Conservation (phyloP, 257 asterid species). For the Leptodermis oblonga region DNA sequence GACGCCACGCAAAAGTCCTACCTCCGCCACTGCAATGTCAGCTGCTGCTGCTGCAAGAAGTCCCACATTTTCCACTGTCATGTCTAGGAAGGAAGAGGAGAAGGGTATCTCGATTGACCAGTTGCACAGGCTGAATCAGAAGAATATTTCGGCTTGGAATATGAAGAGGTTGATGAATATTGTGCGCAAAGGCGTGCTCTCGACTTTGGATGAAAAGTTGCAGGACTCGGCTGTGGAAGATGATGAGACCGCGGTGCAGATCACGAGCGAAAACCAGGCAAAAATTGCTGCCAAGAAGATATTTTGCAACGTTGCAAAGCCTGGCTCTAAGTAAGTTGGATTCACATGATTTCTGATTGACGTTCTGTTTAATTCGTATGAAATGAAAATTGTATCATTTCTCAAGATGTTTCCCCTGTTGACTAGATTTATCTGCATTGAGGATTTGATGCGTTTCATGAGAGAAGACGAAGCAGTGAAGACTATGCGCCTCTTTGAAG, state of each 20-base stretch:
- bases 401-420: background rate
- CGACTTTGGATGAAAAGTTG: conserved; percentile 71
- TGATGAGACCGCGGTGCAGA: conserved; percentile 64
- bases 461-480: conserved; percentile 75
- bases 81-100: conserved; percentile 52
- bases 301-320: conserved; percentile 66
- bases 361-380: background rate
- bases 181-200: conserved; percentile 57
- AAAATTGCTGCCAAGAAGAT: conserved; percentile 81
- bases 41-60: conserved; percentile 31
- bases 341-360: background rate
- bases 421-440: conserved; percentile 50
- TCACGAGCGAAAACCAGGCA: conserved; percentile 71
- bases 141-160: conserved; percentile 88
- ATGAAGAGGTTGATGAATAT: conserved; percentile 81
- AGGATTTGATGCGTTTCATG: conserved; percentile 81
- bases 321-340: conserved; percentile 54
- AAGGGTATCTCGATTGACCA: conserved; percentile 58
- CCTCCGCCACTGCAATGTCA: conserved; percentile 31
- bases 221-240: conserved; percentile 52
- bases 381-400: background rate
- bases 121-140: conserved; percentile 72
- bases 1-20: conserved; percentile 53
- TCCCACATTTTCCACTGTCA: conserved; percentile 36
- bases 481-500: conserved; percentile 65